Conservation (phyloP, 169 alveolate genomes). For the Cryptosporidium ubiquitum region DNA sequence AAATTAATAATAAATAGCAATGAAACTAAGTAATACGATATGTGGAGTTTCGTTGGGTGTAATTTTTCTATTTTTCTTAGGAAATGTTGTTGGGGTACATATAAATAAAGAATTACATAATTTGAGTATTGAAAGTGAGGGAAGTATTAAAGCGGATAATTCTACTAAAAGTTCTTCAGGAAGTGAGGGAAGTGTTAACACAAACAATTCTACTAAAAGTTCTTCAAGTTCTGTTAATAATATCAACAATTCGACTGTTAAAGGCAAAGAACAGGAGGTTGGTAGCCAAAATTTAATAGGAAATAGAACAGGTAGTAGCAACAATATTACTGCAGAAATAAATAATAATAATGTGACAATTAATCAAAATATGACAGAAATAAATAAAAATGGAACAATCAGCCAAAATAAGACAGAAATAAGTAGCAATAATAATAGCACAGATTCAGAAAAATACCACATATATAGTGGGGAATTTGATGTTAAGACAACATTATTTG, state of each 20-base stretch:
- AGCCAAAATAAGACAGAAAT: neutral
- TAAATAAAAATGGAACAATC: neutral
- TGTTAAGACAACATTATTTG: neutral
- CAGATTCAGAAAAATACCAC: neutral
- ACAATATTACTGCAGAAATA: neutral
- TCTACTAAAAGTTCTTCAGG: neutral
- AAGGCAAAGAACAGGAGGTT: neutral
- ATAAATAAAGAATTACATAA: slow-evolving; percentile 35
- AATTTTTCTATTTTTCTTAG: neutral
- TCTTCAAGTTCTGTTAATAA: neutral
- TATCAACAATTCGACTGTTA: neutral
- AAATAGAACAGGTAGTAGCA: neutral
- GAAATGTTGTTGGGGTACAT: neutral
- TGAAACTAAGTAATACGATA: neutral
- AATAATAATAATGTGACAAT: neutral
- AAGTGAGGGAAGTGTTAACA: neutral
- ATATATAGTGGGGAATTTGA: neutral
- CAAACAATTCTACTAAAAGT: neutral
- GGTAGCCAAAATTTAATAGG: neutral
- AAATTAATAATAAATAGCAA: neutral
- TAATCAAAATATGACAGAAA: neutral
- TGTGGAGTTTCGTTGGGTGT: neutral
- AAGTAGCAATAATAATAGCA: neutral
- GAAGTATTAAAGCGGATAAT: neutral
- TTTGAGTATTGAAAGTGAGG: slow-evolving; percentile 60